Conservation (phyloP, 257 asterid species). For the Nicotiana undulata region DNA sequence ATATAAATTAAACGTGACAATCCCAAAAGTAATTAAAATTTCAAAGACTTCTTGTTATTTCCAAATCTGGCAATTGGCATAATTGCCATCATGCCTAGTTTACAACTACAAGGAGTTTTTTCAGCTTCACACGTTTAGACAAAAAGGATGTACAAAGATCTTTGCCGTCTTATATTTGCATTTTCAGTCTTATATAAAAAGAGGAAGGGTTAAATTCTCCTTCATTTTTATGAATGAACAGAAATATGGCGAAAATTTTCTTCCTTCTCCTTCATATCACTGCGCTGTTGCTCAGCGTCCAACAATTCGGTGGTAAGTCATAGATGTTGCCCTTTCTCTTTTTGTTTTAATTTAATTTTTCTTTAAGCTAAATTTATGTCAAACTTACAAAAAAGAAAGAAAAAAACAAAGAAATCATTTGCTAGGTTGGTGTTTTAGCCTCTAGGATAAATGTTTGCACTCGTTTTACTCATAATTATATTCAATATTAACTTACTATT, state of each 20-base stretch:
- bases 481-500: too few species aligned
- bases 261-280: conserved; percentile 8
- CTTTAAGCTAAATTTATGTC: not conserved
- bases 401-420: too few species aligned
- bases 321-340: not conserved
- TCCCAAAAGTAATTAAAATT: not conserved
- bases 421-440: too few species aligned
- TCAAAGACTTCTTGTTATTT: not conserved
- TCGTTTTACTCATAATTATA: too few species aligned
- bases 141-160: not conserved
- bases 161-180: not conserved
- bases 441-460: too few species aligned
- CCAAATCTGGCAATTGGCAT: not conserved
- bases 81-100: not conserved
- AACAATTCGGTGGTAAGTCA: conserved; percentile 23
- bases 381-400: not conserved
- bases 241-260: conserved; percentile 4
- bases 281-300: conserved; percentile 8
- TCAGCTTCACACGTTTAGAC: not conserved
- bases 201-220: not conserved
- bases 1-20: not conserved
- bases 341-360: not conserved
- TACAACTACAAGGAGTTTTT: not conserved
- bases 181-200: not conserved
- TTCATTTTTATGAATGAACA: not conserved